phyloP scores from a whole-genome alignment of 2,329 filamentous ascomycete species.

The Nemania serpens region DNA sequence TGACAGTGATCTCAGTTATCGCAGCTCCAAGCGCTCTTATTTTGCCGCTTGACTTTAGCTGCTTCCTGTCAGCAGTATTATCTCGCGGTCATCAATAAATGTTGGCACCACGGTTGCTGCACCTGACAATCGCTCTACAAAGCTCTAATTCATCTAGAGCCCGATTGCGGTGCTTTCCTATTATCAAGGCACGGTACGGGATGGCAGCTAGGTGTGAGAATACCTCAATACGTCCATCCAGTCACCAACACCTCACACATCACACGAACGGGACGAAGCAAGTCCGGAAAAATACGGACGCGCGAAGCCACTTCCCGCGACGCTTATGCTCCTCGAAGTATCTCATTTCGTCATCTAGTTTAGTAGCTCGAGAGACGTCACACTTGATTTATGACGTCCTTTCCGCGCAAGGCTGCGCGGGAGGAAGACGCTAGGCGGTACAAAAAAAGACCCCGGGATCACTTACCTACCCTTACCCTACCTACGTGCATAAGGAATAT shows the following conservation, averaged over 20 bases:
- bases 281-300: neutral
- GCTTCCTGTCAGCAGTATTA: neutral
- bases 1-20: constrained; percentile 1
- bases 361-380: neutral
- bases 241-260: neutral
- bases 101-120: constrained; percentile 2
- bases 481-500: too few relatives aligned
- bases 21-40: neutral
- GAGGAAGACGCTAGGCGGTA: neutral
- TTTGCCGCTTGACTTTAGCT: neutral
- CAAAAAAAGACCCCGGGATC: too few relatives aligned
- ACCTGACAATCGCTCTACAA: neutral
- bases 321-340: constrained; percentile 2
- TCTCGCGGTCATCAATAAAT: neutral
- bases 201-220: neutral
- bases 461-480: too few relatives aligned
- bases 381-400: neutral
- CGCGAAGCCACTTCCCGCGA: neutral
- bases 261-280: constrained; percentile 6
- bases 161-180: constrained; percentile 1
- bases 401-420: neutral
- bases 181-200: constrained; percentile 6
- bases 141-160: neutral
- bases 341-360: neutral
- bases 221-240: neutral